These are phyloP conservation scores for Colletotrichum simmondsii DNA, from an alignment of 2,329 filamentous ascomycete species.

Conservation along the genomic window DNA sequence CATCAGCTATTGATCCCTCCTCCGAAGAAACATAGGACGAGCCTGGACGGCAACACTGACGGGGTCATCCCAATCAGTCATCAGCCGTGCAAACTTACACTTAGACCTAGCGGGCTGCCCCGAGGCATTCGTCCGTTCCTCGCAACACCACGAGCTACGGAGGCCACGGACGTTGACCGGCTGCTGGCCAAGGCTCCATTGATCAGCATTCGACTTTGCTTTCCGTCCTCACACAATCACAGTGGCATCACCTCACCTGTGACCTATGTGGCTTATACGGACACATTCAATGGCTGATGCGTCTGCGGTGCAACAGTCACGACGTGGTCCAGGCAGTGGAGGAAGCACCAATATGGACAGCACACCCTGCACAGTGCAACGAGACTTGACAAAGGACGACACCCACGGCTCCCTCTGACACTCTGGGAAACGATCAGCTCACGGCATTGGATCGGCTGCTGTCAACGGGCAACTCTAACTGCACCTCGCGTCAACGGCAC, in stretches of 20 bases:
- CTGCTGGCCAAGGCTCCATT: constrained; percentile 11
- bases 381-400: background rate
- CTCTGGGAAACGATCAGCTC: constrained; percentile 26
- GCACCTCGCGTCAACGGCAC: constrained; percentile 32
- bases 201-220: constrained; percentile 22
- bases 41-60: background rate
- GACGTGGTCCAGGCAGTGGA: background rate
- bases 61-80: constrained; percentile 14
- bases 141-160: constrained; percentile 1
- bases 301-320: constrained; percentile 21
- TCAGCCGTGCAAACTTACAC: background rate
- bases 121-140: constrained; percentile 29
- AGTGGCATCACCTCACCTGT: background rate
- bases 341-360: background rate
- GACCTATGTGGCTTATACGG: background rate
- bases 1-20: constrained; percentile 7
- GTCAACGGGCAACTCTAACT: constrained; percentile 33
- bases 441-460: constrained; percentile 24
- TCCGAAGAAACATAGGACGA: background rate
- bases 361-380: constrained; percentile 22
- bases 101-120: constrained; percentile 14
- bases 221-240: constrained; percentile 6
- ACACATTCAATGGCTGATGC: background rate
- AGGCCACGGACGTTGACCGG: constrained; percentile 31
- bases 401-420: constrained; percentile 1